Percentiles rank a stretch among this genome's conserved stretches.
Evolutionary conservation across 352 stramenopile genomes (phyloP).

Genomic region (Phytopythium chamaehyphon): DNA sequence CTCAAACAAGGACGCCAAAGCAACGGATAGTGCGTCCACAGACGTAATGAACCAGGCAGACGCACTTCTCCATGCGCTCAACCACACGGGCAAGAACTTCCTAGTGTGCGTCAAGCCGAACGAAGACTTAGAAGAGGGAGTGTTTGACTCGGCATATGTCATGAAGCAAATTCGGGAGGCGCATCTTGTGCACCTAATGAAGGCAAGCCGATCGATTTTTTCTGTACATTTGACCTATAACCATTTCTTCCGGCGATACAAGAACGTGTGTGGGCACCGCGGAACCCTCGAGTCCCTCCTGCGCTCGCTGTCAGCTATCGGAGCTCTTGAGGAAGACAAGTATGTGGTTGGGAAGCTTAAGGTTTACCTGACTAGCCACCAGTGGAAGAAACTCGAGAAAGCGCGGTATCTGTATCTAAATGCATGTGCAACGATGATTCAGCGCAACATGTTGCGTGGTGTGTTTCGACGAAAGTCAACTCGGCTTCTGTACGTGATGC

Average conservation of each 20-base stretch:
- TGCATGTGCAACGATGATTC: constrained; percentile 78
- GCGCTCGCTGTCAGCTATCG: constrained; percentile 72
- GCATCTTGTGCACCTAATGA: constrained; percentile 71
- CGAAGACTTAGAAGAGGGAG: constrained; percentile 47
- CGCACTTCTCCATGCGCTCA: constrained; percentile 60
- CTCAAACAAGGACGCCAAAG: constrained; percentile 35
- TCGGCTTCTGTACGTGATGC: constrained; percentile 55
- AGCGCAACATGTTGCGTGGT: constrained; percentile 74
- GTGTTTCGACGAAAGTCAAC: constrained; percentile 63
- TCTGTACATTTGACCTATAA: constrained; percentile 73
- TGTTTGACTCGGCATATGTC: constrained; percentile 69
- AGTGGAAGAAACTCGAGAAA: constrained; percentile 81
- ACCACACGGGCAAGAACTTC: constrained; percentile 79
- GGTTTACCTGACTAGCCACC: constrained; percentile 73
- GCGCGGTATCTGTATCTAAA: constrained; percentile 76
- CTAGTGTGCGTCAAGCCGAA: constrained; percentile 80
- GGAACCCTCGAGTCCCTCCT: constrained; percentile 71
- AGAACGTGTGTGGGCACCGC: constrained; percentile 75
- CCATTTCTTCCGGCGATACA: constrained; percentile 80
- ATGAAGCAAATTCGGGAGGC: constrained; percentile 67
- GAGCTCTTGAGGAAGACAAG: constrained; percentile 74
- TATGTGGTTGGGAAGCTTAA: constrained; percentile 70
- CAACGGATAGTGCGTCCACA: constrained; percentile 39
- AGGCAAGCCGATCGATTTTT: constrained; percentile 67
- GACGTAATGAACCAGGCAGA: constrained; percentile 68